Conservation (phyloP, 768 basidiomycete species). For the Trametes villosa region DNA sequence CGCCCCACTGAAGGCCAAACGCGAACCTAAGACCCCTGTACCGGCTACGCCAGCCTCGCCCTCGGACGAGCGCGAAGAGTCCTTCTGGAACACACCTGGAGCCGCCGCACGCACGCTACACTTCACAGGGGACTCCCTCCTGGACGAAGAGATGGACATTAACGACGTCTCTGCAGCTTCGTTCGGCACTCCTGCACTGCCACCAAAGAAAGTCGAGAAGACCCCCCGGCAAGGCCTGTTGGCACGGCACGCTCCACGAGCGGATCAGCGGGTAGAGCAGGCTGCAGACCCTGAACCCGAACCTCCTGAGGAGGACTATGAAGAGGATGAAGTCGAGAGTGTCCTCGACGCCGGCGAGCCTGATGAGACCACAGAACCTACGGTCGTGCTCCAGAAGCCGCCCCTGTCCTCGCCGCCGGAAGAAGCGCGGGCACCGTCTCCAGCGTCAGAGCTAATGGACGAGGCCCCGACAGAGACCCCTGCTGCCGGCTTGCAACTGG, state of each 20-base stretch:
- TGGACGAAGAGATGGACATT: constrained; percentile 67
- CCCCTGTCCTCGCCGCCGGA: neutral
- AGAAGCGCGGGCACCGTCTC: neutral
- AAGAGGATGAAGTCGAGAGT: constrained; percentile 19
- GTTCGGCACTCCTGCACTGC: constrained; percentile 48
- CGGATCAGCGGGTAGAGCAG: neutral
- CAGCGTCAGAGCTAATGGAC: neutral
- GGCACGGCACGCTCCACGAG: neutral
- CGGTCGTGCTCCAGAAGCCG: constrained; percentile 5
- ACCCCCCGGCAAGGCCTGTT: neutral
- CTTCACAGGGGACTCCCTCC: constrained; percentile 63
- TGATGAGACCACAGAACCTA: constrained; percentile 10
- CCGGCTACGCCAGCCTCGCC: constrained; percentile 27
- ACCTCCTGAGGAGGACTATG: constrained; percentile 2
- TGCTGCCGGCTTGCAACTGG: neutral
- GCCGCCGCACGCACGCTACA: constrained; percentile 60
- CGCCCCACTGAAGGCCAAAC: constrained; percentile 7
- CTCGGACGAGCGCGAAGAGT: constrained; percentile 51
- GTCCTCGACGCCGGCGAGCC: neutral
- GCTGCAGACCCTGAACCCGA: neutral
- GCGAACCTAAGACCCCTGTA: constrained; percentile 26
- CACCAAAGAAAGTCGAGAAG: neutral
- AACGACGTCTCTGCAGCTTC: constrained; percentile 40
- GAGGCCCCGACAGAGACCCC: neutral
- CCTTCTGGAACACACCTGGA: constrained; percentile 66